Evolutionary conservation across 1,139 yeast species (phyloP).

Genomic region (Blastobotrys serpentis): DNA sequence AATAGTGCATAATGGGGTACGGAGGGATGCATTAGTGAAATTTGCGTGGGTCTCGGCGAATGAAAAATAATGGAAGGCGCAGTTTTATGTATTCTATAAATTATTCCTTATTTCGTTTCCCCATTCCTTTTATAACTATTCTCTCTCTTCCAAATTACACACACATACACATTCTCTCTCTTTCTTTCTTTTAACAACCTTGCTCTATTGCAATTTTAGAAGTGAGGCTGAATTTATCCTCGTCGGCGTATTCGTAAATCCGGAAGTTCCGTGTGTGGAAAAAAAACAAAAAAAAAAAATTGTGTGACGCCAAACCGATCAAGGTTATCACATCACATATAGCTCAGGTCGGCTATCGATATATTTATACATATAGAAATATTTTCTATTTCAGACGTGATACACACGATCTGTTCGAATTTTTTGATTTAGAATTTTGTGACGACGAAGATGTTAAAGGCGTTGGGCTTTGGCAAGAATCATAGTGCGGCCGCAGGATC

Average conservation of each 20-base stretch:
- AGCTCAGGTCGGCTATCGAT: too few species aligned
- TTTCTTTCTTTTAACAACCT: too few species aligned
- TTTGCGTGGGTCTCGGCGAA: not conserved
- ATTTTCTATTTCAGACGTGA: too few species aligned
- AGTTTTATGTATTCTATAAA: not conserved
- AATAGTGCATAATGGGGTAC: not conserved
- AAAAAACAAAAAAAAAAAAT: not conserved
- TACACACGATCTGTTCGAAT: too few species aligned
- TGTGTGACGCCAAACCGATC: not conserved
- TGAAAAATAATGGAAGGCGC: not conserved
- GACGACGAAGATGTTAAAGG: too few species aligned
- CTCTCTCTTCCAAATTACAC: too few species aligned
- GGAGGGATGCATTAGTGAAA: not conserved
- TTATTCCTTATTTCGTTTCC: too few species aligned
- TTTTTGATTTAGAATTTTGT: too few species aligned
- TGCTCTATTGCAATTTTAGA: too few species aligned
- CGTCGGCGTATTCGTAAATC: not conserved
- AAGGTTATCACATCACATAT: not conserved
- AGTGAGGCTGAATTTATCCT: not conserved
- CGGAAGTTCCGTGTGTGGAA: not conserved
- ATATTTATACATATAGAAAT: too few species aligned
- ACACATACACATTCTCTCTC: too few species aligned
- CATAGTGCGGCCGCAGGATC: slow-evolving; percentile 6
- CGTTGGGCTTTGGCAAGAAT: slow-evolving; percentile 19
- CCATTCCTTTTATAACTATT: too few species aligned